Percentiles rank a stretch among this genome's conserved stretches.
phyloP scores from a whole-genome alignment of 192 early-diverging fungal species.

The Mycoemilia scoparia region DNA sequence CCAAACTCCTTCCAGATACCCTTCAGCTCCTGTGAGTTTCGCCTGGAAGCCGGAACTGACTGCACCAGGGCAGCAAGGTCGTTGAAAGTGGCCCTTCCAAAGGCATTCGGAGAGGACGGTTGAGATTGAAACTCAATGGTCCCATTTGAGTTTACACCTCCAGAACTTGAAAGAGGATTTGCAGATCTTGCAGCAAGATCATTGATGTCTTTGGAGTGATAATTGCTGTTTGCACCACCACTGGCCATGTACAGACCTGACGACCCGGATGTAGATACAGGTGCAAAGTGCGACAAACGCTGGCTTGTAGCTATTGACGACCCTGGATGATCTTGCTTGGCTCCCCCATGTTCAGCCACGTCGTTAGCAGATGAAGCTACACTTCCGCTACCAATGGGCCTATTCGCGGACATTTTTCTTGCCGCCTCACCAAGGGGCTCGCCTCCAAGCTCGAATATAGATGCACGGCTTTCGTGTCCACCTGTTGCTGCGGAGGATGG shows the following conservation, averaged over 20 bases:
- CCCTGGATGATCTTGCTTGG: too few species aligned
- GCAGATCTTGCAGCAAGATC: too few species aligned
- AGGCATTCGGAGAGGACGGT: slow-evolving; percentile 22
- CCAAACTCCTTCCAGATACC: slow-evolving; percentile 28
- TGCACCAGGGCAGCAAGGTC: slow-evolving; percentile 25
- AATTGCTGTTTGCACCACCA: slow-evolving; percentile 2
- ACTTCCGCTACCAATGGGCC: too few species aligned
- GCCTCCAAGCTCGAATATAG: slow-evolving; percentile 27
- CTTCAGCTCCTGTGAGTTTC: slow-evolving; percentile 49
- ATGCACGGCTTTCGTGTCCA: slow-evolving; percentile 15
- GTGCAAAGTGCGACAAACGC: too few species aligned
- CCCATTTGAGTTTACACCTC: too few species aligned
- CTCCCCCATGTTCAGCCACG: too few species aligned
- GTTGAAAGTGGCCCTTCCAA: slow-evolving; percentile 6
- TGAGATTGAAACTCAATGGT: too few species aligned
- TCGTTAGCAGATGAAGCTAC: too few species aligned
- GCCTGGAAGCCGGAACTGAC: slow-evolving; percentile 48
- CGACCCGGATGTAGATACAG: slow-evolving; percentile 1
- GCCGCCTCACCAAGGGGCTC: slow-evolving; percentile 20
- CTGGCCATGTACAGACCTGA: slow-evolving; percentile 9
- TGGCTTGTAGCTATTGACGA: too few species aligned
- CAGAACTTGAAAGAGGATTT: too few species aligned
- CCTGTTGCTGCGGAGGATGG: too few species aligned
- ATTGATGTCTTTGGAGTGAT: slow-evolving; percentile 13
- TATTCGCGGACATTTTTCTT: too few species aligned